Base-by-base conservation (phyloP, 345 rosid genomes). In the Dipteronia sinensis region DNA sequence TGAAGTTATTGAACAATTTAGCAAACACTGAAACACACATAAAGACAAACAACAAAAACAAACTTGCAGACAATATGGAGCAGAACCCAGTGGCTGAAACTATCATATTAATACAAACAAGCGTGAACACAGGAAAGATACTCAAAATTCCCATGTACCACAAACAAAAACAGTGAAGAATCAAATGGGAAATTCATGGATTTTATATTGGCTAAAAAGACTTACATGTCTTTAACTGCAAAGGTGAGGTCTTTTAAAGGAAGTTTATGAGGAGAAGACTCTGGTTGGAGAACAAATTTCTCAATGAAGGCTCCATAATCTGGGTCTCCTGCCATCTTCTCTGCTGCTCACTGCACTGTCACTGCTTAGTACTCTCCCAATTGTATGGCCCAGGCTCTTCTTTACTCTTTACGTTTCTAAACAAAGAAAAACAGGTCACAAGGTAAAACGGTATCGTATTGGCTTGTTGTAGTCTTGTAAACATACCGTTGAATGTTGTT, bases 181-280 rank as follows among this genome's bases (percentile, higher is more conserved):
- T 19, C n/a, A 49, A 53, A 19, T 20, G 27, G 13, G 11, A 67
- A 51, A 15, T 29, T 67, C 15, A 62, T 5, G 2, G 46, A 66
- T 2, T 69, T 40, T 7, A 22, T 67, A 58, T 42, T 29, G 70
- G 65, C 20, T 9, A 51, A 46, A 19, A 70, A 51, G 58, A 73
- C 90, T 67, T 72, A 93, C 99, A 95, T 91, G 82, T 95, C 99
- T 85, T 95, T 93, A n/a, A 93, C 83, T 42, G 98, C 94, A 84
- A 93, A 95, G 59, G 92, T 84, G 76, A 93, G 91, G 77, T 86
- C 94, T 51, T 71, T 81, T 49, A 93, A 81, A 34, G 98, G 89
- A 66, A 82, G 89, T 51, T 68, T 74, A 55, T 86, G 83, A 65
- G 90, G 72, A 47, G 94, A 80, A 70, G 92, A 67, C 67, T 59